Conservation (phyloP, 192 early-diverging fungal species). For the Podila horticola region DNA sequence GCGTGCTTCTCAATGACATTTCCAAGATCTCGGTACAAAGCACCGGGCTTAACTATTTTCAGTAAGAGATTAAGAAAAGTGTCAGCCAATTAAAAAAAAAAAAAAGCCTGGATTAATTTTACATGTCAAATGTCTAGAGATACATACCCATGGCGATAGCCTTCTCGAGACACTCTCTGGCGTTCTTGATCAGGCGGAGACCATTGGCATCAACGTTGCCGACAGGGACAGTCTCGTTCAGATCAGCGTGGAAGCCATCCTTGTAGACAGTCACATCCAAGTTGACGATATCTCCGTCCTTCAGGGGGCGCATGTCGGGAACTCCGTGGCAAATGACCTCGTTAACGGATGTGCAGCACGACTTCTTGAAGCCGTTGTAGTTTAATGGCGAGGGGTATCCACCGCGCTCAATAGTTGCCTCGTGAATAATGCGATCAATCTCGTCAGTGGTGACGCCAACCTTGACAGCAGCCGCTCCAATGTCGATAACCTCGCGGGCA, state of each 20-base stretch:
- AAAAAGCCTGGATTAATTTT: too few species aligned
- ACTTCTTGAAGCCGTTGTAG: slow-evolving; percentile 97
- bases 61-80: background rate
- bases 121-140: background rate
- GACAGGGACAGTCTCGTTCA: slow-evolving; percentile 93
- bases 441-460: slow-evolving; percentile 95
- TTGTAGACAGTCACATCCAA: slow-evolving; percentile 90
- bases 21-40: slow-evolving; percentile 92
- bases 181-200: slow-evolving; percentile 78
- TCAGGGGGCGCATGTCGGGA: slow-evolving; percentile 91
- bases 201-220: slow-evolving; percentile 87
- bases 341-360: slow-evolving; percentile 82
- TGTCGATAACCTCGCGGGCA: slow-evolving; percentile 91
- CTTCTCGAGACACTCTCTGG: slow-evolving; percentile 89
- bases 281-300: slow-evolving; percentile 98
- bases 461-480: slow-evolving; percentile 79
- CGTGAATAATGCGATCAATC: slow-evolving; percentile 95
- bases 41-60: slow-evolving; percentile 85
- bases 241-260: slow-evolving; percentile 95
- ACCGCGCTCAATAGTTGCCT: slow-evolving; percentile 90
- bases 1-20: slow-evolving; percentile 91
- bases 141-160: slow-evolving; percentile 88
- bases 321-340: slow-evolving; percentile 97
- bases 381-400: slow-evolving; percentile 97
- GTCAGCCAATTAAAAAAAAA: background rate